These are phyloP conservation scores for Emericellopsis atlantica DNA, from an alignment of 2,329 filamentous ascomycete genomes.

Conservation along the genomic window DNA sequence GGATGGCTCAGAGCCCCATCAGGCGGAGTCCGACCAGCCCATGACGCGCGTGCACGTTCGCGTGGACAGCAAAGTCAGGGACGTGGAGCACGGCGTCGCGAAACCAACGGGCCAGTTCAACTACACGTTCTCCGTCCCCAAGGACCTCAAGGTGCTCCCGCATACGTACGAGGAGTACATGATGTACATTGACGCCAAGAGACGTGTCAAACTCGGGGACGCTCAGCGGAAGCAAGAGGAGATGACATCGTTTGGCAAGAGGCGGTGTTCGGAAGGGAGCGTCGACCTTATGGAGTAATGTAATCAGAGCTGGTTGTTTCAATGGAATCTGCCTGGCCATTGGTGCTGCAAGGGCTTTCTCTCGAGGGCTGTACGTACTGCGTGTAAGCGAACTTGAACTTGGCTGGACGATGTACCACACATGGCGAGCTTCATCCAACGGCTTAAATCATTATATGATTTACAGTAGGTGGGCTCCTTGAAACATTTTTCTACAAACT, in stretches of 20 bases:
- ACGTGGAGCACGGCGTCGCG: constrained; percentile 15
- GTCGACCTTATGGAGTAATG: not conserved
- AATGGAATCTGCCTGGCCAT: too few species aligned
- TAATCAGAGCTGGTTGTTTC: too few species aligned
- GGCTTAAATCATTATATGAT: too few species aligned
- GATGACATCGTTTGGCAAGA: not conserved
- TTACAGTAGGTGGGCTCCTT: too few species aligned
- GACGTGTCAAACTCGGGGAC: constrained; percentile 9
- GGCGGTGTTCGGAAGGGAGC: not conserved
- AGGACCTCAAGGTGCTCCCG: constrained; percentile 13
- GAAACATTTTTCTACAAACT: too few species aligned
- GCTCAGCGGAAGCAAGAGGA: not conserved
- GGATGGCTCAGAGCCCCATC: constrained; percentile 11
- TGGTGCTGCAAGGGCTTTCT: too few species aligned
- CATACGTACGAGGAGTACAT: constrained; percentile 17
- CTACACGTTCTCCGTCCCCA: constrained; percentile 16
- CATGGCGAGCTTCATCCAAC: too few species aligned
- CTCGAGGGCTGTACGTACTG: too few species aligned
- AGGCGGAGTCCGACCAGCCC: constrained; percentile 8
- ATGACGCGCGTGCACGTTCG: constrained; percentile 15
- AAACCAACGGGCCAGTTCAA: constrained; percentile 17
- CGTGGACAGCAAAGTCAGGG: constrained; percentile 16
- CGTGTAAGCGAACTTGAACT: too few species aligned
- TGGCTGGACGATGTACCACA: too few species aligned
- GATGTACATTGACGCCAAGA: constrained; percentile 15